phyloP scores from a whole-genome alignment of 768 basidiomycete species.

The Lentinula sp. region DNA sequence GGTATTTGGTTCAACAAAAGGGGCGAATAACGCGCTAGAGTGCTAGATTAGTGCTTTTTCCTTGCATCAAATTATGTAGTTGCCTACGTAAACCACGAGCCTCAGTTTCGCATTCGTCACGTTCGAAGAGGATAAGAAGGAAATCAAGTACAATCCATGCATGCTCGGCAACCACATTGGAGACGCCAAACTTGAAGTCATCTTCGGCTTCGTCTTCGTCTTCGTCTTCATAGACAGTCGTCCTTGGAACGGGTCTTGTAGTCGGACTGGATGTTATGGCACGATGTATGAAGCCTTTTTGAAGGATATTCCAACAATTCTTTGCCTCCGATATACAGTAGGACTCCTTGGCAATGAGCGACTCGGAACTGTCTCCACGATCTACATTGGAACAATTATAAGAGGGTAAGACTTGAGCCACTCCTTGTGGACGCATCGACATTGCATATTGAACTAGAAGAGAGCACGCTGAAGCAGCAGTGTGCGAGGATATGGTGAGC shows the following conservation, averaged over 20 bases:
- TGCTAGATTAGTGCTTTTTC: not conserved
- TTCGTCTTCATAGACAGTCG: slow-evolving; percentile 19
- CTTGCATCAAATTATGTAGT: slow-evolving; percentile 4
- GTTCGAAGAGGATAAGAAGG: slow-evolving; percentile 62
- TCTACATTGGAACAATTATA: slow-evolving; percentile 18
- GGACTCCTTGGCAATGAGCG: slow-evolving; percentile 50
- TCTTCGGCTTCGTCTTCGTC: slow-evolving; percentile 18
- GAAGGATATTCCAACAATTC: slow-evolving; percentile 58
- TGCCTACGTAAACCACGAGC: slow-evolving; percentile 30
- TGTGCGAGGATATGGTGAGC: slow-evolving; percentile 34
- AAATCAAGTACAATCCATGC: slow-evolving; percentile 73
- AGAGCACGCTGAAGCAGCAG: slow-evolving; percentile 45
- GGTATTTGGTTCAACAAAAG: slow-evolving; percentile 58
- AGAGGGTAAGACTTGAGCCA: slow-evolving; percentile 50
- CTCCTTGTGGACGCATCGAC: slow-evolving; percentile 49
- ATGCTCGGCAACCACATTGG: slow-evolving; percentile 44
- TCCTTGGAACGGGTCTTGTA: slow-evolving; percentile 14
- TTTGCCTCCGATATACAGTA: slow-evolving; percentile 45
- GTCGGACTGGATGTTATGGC: slow-evolving; percentile 2
- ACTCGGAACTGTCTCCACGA: slow-evolving; percentile 37
- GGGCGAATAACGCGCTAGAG: slow-evolving; percentile 34
- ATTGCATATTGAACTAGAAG: slow-evolving; percentile 48
- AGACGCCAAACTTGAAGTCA: slow-evolving; percentile 12
- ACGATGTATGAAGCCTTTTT: slow-evolving; percentile 43
- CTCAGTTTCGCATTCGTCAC: slow-evolving; percentile 42